These are phyloP conservation scores for Usnea hakonensis DNA, from an alignment of 495 filamentous ascomycete genomes.

Conservation along the genomic window DNA sequence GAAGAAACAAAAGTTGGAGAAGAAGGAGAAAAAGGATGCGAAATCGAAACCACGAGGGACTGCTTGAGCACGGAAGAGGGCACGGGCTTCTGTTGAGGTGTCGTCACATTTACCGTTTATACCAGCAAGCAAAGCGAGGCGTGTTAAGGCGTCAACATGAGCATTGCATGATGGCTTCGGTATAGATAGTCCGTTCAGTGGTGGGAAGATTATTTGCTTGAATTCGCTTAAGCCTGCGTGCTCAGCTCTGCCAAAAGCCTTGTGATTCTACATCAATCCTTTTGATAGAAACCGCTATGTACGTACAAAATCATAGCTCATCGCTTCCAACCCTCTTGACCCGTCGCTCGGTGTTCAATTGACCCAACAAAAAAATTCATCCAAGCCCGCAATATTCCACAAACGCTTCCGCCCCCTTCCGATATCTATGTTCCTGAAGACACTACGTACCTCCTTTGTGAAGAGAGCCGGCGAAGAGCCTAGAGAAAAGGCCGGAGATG, in stretches of 20 bases:
- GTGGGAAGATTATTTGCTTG: not conserved
- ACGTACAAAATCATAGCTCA: not conserved
- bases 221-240: not conserved
- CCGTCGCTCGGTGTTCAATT: not conserved
- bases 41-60: constrained; percentile 80
- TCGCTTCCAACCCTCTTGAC: not conserved
- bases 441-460: too few species aligned
- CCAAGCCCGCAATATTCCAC: not conserved
- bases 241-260: not conserved
- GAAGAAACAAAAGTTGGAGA: constrained; percentile 86
- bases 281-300: not conserved
- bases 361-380: not conserved
- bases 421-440: too few species aligned
- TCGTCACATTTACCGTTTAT: not conserved
- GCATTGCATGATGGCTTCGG: not conserved
- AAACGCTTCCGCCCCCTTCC: not conserved
- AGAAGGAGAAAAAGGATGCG: constrained; percentile 77
- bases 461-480: too few species aligned
- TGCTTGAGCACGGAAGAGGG: constrained; percentile 25
- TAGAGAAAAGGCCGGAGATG: too few species aligned
- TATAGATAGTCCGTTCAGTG: not conserved
- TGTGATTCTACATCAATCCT: not conserved
- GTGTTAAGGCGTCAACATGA: not conserved
- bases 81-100: not conserved
- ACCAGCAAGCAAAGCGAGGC: not conserved